Evolutionary conservation across 106 monocot genomes (phyloP).

Genomic region (Platanthera zijinensis): DNA sequence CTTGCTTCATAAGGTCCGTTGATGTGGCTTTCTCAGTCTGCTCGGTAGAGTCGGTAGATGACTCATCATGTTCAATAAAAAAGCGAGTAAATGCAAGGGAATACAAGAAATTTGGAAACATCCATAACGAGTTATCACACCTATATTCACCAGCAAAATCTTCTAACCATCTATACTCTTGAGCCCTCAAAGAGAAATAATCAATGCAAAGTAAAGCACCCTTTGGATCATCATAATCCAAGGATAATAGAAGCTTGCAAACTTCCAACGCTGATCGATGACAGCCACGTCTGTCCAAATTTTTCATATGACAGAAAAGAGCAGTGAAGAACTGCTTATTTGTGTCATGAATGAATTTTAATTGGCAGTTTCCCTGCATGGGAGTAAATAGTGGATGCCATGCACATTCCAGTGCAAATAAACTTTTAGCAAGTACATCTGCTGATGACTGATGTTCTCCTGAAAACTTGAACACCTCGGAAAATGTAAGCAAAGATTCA

Average conservation of each 20-base stretch:
- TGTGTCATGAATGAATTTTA: constrained; percentile 69
- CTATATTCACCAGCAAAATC: constrained; percentile 59
- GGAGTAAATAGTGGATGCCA: constrained; percentile 85
- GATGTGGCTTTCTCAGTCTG: constrained; percentile 54
- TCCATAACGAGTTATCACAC: constrained; percentile 75
- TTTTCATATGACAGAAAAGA: constrained; percentile 88
- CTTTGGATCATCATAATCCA: constrained; percentile 87
- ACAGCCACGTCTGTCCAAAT: constrained; percentile 87
- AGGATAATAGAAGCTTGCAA: constrained; percentile 78
- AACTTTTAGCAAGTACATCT: constrained; percentile 74
- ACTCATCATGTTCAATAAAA: constrained; percentile 51
- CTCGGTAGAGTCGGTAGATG: constrained; percentile 3
- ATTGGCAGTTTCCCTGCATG: constrained; percentile 46
- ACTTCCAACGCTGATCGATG: constrained; percentile 95
- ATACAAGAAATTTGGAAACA: constrained; percentile 92
- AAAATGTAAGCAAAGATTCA: constrained; percentile 86
- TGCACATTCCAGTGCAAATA: constrained; percentile 91
- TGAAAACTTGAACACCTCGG: constrained; percentile 90
- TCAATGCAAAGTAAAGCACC: constrained; percentile 91
- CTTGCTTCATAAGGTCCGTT: constrained; percentile 89
- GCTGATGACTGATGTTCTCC: constrained; percentile 89
- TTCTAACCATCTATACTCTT: constrained; percentile 86
- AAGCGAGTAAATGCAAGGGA: constrained; percentile 72
- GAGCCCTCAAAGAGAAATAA: constrained; percentile 84
- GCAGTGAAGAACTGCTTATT: constrained; percentile 88